Evolutionary conservation across 306 rosid species (phyloP), one percentile per base, ranked within the genome.

Genomic region (Inga oerstediana): DNA sequence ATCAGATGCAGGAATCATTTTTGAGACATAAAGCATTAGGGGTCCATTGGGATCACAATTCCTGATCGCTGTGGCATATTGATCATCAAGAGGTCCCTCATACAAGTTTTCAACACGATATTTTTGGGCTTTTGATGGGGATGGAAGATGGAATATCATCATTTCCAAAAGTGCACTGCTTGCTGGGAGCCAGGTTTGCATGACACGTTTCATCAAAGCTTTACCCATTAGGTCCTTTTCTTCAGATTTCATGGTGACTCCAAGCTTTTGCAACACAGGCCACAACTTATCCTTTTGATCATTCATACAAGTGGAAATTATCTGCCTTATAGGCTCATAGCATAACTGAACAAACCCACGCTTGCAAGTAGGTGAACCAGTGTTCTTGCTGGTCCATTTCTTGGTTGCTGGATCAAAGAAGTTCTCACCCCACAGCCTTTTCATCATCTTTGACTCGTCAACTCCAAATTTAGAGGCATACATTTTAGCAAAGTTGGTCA

Each of bases 381-480:
- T 81, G 69, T 79, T 79, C 80, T 86, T 88, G 86, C 2, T 84
- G 51, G 88, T 86, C 91, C 91, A 88, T 30, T 84, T 88, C 80
- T 37, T 78, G 39, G 89, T 88, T 10, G 89, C 91, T n/a, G 88
- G 68, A 37, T 86, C 89, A 84, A 84, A 86, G 83, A 51, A 88
- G 67, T 86, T 88, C 74, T 86, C 89, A 30, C 89, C 91, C 91
- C 89, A 88, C 9, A 89, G 88, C 79, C 84, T 77, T 34, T 71
- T 83, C 88, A 82, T 89, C 90, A 89, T 86, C 88, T 86, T 86
- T 48, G 83, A 61, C 87, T 93, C 94, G 3, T 91, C 98, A 49
- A 91, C 94, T 58, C 91, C 91, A 78, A 93, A 93, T 69, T 91
- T 93, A 7, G 95, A 90, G 6, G 98, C 96, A 84, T 91, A 93